These are phyloP conservation scores for Podaxis sp. DNA, from an alignment of 768 basidiomycete species.

Conservation along the genomic window DNA sequence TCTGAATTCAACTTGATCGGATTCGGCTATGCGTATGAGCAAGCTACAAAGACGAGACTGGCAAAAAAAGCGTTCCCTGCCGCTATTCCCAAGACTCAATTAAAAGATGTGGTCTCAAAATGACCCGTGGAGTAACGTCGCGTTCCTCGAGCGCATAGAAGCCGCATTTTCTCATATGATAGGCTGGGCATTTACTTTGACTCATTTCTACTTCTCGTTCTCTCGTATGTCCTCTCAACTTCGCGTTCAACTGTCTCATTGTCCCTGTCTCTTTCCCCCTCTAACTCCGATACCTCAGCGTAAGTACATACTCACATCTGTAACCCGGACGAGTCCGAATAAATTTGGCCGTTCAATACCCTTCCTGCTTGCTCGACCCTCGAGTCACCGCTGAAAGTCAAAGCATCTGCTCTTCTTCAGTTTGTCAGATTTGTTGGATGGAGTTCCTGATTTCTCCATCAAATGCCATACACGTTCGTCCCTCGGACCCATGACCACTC, in stretches of 20 bases:
- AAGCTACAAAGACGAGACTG: constrained; percentile 54
- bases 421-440: not conserved
- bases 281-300: not conserved
- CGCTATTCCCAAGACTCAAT: constrained; percentile 57
- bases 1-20: constrained; percentile 58
- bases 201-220: not conserved
- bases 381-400: not conserved
- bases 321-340: not conserved
- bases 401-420: not conserved
- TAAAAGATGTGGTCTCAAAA: constrained; percentile 31
- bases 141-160: not conserved
- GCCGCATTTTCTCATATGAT: not conserved
- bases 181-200: not conserved
- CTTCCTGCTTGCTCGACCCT: not conserved
- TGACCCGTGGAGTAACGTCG: not conserved
- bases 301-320: not conserved
- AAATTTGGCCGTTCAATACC: not conserved
- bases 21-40: constrained; percentile 66
- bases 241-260: not conserved
- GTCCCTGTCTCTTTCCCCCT: not conserved
- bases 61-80: constrained; percentile 46
- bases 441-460: not conserved
- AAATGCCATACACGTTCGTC: not conserved
- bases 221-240: not conserved
- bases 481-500: no score